These are phyloP conservation scores for Mycena venus DNA, from an alignment of 768 basidiomycete genomes.

Conservation along the genomic window DNA sequence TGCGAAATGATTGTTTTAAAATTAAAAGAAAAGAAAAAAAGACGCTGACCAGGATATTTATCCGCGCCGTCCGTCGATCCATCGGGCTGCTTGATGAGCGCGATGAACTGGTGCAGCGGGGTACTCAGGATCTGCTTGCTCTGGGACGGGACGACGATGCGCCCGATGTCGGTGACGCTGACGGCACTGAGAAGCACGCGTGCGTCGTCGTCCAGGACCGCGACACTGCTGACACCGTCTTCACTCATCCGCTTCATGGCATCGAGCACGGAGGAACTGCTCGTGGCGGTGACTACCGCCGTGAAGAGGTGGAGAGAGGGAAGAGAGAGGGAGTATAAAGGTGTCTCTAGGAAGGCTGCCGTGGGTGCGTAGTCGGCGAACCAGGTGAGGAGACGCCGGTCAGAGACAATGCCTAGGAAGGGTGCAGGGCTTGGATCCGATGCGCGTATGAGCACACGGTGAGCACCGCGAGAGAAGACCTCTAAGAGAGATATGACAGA, in stretches of 20 bases:
- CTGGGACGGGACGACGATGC: constrained; percentile 86
- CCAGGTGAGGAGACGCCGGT: constrained; percentile 79
- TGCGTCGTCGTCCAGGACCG: constrained; percentile 76
- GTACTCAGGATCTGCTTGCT: constrained; percentile 82
- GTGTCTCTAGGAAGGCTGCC: constrained; percentile 60
- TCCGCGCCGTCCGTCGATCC: constrained; percentile 87
- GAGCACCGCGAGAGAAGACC: constrained; percentile 78
- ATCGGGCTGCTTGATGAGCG: constrained; percentile 81
- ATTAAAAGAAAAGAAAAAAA: not conserved
- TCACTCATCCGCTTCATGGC: constrained; percentile 91
- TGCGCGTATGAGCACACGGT: constrained; percentile 75
- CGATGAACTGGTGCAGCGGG: constrained; percentile 77
- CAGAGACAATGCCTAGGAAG: constrained; percentile 82
- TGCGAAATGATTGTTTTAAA: constrained; percentile 37
- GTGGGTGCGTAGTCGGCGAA: constrained; percentile 68
- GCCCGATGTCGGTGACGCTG: constrained; percentile 85
- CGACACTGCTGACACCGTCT: constrained; percentile 86
- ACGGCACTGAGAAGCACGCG: constrained; percentile 79
- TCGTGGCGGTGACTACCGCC: constrained; percentile 73
- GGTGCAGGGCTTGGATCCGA: constrained; percentile 52
- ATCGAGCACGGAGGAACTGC: constrained; percentile 75
- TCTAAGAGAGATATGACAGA: constrained; percentile 73
- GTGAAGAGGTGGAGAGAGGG: constrained; percentile 75
- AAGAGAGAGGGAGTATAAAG: constrained; percentile 68
- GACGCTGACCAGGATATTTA: constrained; percentile 74